Evolutionary conservation across 768 basidiomycete species (phyloP).

Genomic region (Saitozyma sp.): DNA sequence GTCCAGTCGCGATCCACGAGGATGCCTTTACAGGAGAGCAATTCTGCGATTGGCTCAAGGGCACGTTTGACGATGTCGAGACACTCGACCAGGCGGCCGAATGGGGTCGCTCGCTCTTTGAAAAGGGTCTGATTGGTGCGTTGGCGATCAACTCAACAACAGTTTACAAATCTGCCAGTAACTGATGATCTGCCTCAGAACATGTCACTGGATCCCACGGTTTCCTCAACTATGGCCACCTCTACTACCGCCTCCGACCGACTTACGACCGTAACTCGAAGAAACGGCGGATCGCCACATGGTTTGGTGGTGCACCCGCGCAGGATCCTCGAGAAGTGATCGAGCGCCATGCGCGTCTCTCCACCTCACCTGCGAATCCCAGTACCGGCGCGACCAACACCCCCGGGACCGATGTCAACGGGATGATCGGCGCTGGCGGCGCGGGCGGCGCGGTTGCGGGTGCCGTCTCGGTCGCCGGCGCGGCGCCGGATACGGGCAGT

Average conservation of each 20-base stretch:
- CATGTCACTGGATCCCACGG: slow-evolving; percentile 76
- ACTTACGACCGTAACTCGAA: slow-evolving; percentile 58
- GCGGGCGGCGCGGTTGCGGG: too few relatives aligned
- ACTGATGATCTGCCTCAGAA: slow-evolving; percentile 53
- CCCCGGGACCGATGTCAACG: too few relatives aligned
- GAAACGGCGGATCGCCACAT: slow-evolving; percentile 27
- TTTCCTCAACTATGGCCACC: slow-evolving; percentile 81
- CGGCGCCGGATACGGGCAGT: not conserved
- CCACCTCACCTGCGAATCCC: slow-evolving; percentile 15
- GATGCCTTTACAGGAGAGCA: slow-evolving; percentile 87
- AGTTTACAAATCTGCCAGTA: not conserved
- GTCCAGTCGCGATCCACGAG: slow-evolving; percentile 48
- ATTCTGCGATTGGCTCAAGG: slow-evolving; percentile 87
- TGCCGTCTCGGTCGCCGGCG: too few relatives aligned
- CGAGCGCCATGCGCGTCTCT: slow-evolving; percentile 23
- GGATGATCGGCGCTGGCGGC: too few relatives aligned
- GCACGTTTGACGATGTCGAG: slow-evolving; percentile 84
- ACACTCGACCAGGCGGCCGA: slow-evolving; percentile 76
- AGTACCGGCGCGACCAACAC: too few relatives aligned
- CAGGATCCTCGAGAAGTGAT: slow-evolving; percentile 25
- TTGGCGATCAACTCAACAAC: not conserved
- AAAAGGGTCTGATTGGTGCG: slow-evolving; percentile 70
- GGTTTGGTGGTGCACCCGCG: slow-evolving; percentile 27
- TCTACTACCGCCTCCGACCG: slow-evolving; percentile 79
- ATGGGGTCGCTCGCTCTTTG: slow-evolving; percentile 72